Percentiles rank a stretch among this genome's conserved stretches.
These are phyloP conservation scores for Gynochthodes officinalis DNA, from an alignment of 257 asterid species.

Conservation along the genomic window DNA sequence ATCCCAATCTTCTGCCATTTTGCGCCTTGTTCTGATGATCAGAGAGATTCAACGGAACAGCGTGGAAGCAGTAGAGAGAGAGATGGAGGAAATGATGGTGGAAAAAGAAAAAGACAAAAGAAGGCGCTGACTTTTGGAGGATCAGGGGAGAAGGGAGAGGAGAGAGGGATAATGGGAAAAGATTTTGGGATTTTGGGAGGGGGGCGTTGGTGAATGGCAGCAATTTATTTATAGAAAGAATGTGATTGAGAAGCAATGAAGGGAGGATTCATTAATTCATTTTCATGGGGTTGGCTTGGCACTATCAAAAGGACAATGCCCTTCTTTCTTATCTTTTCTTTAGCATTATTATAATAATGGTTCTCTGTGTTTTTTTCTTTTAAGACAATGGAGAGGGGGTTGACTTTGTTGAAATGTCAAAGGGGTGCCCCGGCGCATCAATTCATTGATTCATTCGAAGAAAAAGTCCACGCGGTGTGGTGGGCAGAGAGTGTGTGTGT, in stretches of 20 bases:
- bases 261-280: neutral
- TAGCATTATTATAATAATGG: neutral
- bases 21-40: too few species aligned
- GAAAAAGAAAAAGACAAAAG: slow-evolving; percentile 34
- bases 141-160: slow-evolving; percentile 4
- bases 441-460: neutral
- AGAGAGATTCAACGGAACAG: slow-evolving; percentile 29
- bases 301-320: slow-evolving; percentile 17
- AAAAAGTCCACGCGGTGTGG: slow-evolving; percentile 59
- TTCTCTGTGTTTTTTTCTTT: neutral
- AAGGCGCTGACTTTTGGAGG: slow-evolving; percentile 66
- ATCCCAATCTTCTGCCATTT: slow-evolving; percentile 93
- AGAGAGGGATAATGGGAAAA: slow-evolving; percentile 1
- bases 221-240: slow-evolving; percentile 22
- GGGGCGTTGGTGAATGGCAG: slow-evolving; percentile 10
- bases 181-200: too few species aligned
- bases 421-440: slow-evolving; percentile 16
- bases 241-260: neutral
- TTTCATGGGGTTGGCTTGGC: slow-evolving; percentile 19
- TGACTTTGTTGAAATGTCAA: slow-evolving; percentile 54
- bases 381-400: slow-evolving; percentile 20
- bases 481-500: slow-evolving; percentile 11
- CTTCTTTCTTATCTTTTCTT: slow-evolving; percentile 14
- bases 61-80: too few species aligned
- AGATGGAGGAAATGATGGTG: too few species aligned